Evolutionary conservation across 176 grass and related monocot species (phyloP), one percentile per base, ranked within the genome.

Genomic region (Phragmites australis): DNA sequence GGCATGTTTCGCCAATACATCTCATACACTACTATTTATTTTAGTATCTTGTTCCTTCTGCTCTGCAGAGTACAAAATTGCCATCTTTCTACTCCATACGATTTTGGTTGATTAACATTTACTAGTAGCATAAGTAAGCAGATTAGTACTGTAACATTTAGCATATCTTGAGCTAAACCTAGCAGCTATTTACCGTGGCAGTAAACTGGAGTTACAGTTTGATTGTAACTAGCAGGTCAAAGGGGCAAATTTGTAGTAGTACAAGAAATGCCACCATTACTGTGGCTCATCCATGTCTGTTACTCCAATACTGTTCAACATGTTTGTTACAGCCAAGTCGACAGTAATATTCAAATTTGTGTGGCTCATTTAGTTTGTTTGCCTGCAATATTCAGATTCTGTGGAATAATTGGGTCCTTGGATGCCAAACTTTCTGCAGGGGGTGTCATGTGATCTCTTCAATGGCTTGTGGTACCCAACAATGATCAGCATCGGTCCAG

Each of bases 381-480:
- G n/a, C n/a, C n/a, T n/a, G n/a, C n/a, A n/a, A n/a, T 21, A 37
- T 44, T 61, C 51, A 10, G 37, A 76, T 67, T 7, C 45, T 17
- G 30, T 5, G 75, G 22, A 86, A 77, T 80, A 81, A 87, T 27
- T 42, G 19, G 19, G 22, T 55, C 54, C 76, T 74, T 49, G 85
- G 68, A 72, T 84, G 32, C 64, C 29, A 1, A 37, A 39, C 55
- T 53, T 30, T 48, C 11, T 90, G 82, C 84, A 99, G 97, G 97
- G 97, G 9, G 97, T 99, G 68, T 96, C 93, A 84, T 99, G 97
- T 88, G 97, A 99, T 7, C 49, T 99, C 40, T 93, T 93, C 60
- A 76, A 91, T 79, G 97, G 93, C 2, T 1, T 96, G 54, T 99
- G 97, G 97, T 90, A 99, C 84, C 84, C 94, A 32, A 91, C 97